Conservation (phyloP, 1,284 basidiomycete species). For the Xanthoconium separans region DNA sequence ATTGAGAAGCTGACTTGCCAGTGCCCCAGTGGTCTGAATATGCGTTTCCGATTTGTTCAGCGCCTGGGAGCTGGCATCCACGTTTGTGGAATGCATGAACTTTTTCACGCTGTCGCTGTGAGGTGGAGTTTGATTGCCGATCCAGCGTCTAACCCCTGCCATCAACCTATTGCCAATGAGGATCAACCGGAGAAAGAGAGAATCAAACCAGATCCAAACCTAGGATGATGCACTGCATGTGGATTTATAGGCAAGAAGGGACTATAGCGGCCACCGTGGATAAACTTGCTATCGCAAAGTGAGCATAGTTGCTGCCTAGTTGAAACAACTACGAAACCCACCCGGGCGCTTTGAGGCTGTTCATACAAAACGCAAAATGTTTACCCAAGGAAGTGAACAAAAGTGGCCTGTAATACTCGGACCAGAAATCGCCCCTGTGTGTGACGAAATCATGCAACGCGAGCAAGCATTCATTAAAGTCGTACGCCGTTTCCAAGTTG, state of each 20-base stretch:
- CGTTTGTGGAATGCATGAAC: slow-evolving; percentile 8
- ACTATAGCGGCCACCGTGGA: slow-evolving; percentile 64
- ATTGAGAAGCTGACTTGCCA: slow-evolving; percentile 63
- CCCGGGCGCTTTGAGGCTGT: slow-evolving; percentile 81
- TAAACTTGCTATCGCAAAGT: slow-evolving; percentile 54
- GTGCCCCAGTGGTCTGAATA: slow-evolving; percentile 59
- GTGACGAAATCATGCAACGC: slow-evolving; percentile 59
- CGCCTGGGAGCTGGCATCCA: slow-evolving; percentile 30
- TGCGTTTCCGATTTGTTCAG: slow-evolving; percentile 33
- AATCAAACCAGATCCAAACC: slow-evolving; percentile 11
- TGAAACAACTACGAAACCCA: slow-evolving; percentile 32
- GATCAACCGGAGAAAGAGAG: not conserved
- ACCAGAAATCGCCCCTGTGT: slow-evolving; percentile 74
- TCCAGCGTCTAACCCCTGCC: slow-evolving; percentile 73
- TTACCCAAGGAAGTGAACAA: slow-evolving; percentile 80
- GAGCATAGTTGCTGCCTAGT: not conserved
- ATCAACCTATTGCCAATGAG: slow-evolving; percentile 49
- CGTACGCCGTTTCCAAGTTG: slow-evolving; percentile 65
- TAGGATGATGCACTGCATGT: slow-evolving; percentile 24
- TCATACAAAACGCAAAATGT: slow-evolving; percentile 87
- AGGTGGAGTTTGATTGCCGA: slow-evolving; percentile 49
- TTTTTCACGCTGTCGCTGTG: slow-evolving; percentile 36
- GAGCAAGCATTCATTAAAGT: slow-evolving; percentile 53
- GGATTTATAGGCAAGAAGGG: slow-evolving; percentile 67
- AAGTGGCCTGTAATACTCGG: slow-evolving; percentile 88